Evolutionary conservation across 2,329 filamentous ascomycete species (phyloP).

Genomic region (Verruconis gallopava): DNA sequence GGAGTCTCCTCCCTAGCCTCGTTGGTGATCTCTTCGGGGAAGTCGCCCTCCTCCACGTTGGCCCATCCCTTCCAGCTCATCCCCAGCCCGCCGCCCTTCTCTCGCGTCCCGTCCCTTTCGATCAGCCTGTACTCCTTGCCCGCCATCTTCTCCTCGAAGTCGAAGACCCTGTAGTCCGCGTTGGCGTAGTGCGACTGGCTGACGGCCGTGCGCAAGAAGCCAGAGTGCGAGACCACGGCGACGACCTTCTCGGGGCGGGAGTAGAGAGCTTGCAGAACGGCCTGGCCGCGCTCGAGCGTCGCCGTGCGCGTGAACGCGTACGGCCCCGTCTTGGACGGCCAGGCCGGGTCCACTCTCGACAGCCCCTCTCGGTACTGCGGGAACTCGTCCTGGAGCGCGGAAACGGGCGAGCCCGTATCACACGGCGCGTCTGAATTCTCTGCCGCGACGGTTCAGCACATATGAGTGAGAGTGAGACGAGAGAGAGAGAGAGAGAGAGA

Average conservation of each 20-base stretch:
- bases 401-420: constrained; percentile 44
- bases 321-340: constrained; percentile 44
- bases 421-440: constrained; percentile 41
- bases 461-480: no score
- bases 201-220: constrained; percentile 47
- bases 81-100: constrained; percentile 35
- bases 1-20: constrained; percentile 3
- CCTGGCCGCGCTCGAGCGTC: constrained; percentile 43
- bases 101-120: constrained; percentile 33
- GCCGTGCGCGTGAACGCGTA: constrained; percentile 43
- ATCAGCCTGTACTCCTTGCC: constrained; percentile 3
- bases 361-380: constrained; percentile 42
- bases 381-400: constrained; percentile 35
- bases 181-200: constrained; percentile 41
- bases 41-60: constrained; percentile 14
- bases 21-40: constrained; percentile 13
- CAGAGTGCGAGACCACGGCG: constrained; percentile 52
- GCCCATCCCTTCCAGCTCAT: constrained; percentile 29
- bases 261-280: constrained; percentile 37
- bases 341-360: constrained; percentile 42
- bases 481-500: no score
- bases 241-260: constrained; percentile 46
- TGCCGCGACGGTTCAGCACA: constrained; percentile 11
- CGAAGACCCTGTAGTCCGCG: constrained; percentile 52
- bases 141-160: constrained; percentile 30